Base-by-base conservation (phyloP, 805 yeast genomes). In the Candida insectorum region DNA sequence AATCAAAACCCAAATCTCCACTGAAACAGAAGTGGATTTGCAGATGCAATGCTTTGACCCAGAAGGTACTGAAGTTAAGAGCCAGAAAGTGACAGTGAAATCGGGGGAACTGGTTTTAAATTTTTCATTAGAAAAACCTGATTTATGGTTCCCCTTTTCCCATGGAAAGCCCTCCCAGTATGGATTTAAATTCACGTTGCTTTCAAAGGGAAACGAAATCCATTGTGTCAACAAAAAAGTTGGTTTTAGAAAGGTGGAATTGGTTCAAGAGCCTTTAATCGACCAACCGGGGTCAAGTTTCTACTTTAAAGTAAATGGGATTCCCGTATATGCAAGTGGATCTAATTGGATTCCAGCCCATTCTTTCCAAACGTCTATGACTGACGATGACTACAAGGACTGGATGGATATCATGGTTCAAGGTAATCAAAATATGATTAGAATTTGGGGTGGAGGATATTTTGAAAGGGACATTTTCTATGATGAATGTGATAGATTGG, bases 321-420 rank as follows among this genome's bases (percentile, higher is more conserved):
- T 58, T 9, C 65, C 71, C 4, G 45, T 65, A 3, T 71, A 54
- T 42, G 40, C 48, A 24, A 48, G 51, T 12, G 75, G 76, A 0
- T 61, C 71, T 5, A 58, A 67, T 42, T 70, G 76, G 76, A 70
- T 70, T 33, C 76, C 75, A 2, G 67, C 62, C 1, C 73, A 70
- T 43, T 58, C 63, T 0, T 54, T 66, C 30, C 50, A 50, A 12
- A 56, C 67, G 2, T 36, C 36, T 11, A 37, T 67, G 7, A 49
- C 56, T 5, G 40, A 48, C 4, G 31, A 48, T n/a, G 69, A 65
- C 33, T 69, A 69, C 46, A 35, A 42, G 3, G 41, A 47, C 5
- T 63, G 66, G 65, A 37, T 70, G 14, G 36, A 48, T 17, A 40
- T 63, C 18, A 54, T 58, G n/a, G 50, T 47, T 2, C 48, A 54